Base-by-base conservation (phyloP, 345 rosid genomes). In the Hirschfeldia incana region DNA sequence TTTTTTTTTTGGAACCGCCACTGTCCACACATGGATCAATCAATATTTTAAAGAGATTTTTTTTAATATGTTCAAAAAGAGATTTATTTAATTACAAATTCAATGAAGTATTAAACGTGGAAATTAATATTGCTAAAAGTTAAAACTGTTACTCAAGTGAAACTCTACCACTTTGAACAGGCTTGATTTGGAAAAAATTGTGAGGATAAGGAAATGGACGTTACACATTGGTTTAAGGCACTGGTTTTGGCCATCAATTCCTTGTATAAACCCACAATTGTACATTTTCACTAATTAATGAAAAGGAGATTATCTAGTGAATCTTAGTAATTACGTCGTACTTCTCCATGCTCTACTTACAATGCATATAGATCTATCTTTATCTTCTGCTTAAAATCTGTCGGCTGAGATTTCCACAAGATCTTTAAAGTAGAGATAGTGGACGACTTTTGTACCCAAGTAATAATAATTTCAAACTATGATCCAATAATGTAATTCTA, bases 361-460 rank as follows among this genome's bases (percentile, higher is more conserved):
- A 17, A 8, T 55, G 60, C 28, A 55, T 55, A 55, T 16, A 51
- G 58, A 51, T 51, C 10, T 8, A 2, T 55, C 27, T 55, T 55
- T 55, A 55, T 55, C 60, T 10, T 5, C 11, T 16, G 28, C 27
- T 60, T 60, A 2, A 32, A 13, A 32, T 17, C 12, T 64, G 77
- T 62, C 46, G 61, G 61, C 36, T 4, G 13, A 7, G n/a, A 74
- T 51, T 64, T 65, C 39, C 62, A 64, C 21, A 42, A 26, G 58
- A 39, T 26, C 33, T 28, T 37, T 21, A 39, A 67, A 42, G 57
- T 67, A 42, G 29, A 67, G 53, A 26, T 30, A 11, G 3, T 12
- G 72, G 39, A 39, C 2, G 70, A 74, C 77, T 73, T 74, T 51
- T 74, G 51, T 12, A 17, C 15, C 64, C 53, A 63, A 34, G 17